These are phyloP conservation scores for Pezicula carpinea DNA, from an alignment of 2,329 filamentous ascomycete species.

Conservation along the genomic window DNA sequence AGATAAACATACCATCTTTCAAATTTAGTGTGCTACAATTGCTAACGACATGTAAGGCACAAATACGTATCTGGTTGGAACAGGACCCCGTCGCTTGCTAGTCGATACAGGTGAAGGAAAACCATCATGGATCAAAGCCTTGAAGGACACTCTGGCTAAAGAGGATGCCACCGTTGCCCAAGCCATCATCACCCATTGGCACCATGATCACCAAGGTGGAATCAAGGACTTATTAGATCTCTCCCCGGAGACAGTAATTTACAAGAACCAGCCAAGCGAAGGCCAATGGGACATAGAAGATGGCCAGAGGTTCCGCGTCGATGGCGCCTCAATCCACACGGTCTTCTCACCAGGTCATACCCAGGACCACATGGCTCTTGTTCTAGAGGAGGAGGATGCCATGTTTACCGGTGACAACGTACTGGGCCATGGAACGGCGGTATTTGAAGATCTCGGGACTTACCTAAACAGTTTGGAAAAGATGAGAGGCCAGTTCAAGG, in stretches of 20 bases:
- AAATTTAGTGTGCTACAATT: conserved; percentile 31
- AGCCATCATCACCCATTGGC: conserved; percentile 86
- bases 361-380: conserved; percentile 73
- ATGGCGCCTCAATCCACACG: conserved; percentile 63
- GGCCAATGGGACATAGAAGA: conserved; percentile 51
- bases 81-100: conserved; percentile 66
- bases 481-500: conserved; percentile 63
- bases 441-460: conserved; percentile 70
- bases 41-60: conserved; percentile 63
- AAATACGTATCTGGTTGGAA: conserved; percentile 91
- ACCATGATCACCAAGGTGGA: conserved; percentile 79
- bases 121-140: conserved; percentile 63
- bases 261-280: conserved; percentile 58
- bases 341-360: conserved; percentile 71
- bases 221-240: conserved; percentile 62
- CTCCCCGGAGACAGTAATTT: conserved; percentile 58
- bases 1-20: conserved; percentile 12
- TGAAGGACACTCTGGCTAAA: conserved; percentile 59
- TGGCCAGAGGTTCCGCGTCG: conserved; percentile 46
- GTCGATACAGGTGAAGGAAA: conserved; percentile 84
- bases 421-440: conserved; percentile 78
- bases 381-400: conserved; percentile 71
- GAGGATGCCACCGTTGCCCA: conserved; percentile 66
- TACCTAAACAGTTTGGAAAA: conserved; percentile 66
- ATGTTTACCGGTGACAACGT: conserved; percentile 91